Evolutionary conservation across 73 alveolate species (phyloP), one percentile per base, ranked within the genome.

Genomic region (Tetrahymena thermophila): DNA sequence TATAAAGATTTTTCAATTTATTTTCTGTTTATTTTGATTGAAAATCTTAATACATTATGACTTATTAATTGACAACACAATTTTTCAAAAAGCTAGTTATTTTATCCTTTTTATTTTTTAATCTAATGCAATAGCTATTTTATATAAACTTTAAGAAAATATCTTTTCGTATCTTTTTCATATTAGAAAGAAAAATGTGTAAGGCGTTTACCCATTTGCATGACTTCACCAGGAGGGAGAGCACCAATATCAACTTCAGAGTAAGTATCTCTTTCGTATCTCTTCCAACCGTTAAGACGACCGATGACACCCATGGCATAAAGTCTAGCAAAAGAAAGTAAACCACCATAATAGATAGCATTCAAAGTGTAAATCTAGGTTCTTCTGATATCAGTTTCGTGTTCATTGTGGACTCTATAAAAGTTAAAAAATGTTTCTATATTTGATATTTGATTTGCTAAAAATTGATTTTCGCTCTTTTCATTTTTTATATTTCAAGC

Each of bases 201-300:
- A 50, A 71, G 14, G 13, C n/a, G 0, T 31, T 71, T 71, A 71
- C 89, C 89, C 89, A 98, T 97, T 95, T 98, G 98, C 97, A 98
- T 97, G 93, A 97, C 99, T 96, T 98, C 99, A 94, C 99, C 99
- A 21, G 99, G 99, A 43, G 99, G 99, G 55, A 98, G 97, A 94
- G 98, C 99, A 25, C 97, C 98, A 84, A 98, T 96, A 85, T 98
- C 98, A 93, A 98, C 96, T 93, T 98, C 99, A 95, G 96, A 96
- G 94, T 98, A 98, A 34, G 98, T 97, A 95, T 98, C 99, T 96
- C 99, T 97, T 96, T 98, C 96, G 93, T 98, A 98, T 94, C 99
- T 97, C 94, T 95, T 93, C 97, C 97, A 96, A 37, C 98, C 98
- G 55, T 96, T 50, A 56, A 95, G 94, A 89, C 96, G 96, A 25